Evolutionary conservation across 1,284 basidiomycete species (phyloP).

Genomic region (Ceraceosorus guamensis): DNA sequence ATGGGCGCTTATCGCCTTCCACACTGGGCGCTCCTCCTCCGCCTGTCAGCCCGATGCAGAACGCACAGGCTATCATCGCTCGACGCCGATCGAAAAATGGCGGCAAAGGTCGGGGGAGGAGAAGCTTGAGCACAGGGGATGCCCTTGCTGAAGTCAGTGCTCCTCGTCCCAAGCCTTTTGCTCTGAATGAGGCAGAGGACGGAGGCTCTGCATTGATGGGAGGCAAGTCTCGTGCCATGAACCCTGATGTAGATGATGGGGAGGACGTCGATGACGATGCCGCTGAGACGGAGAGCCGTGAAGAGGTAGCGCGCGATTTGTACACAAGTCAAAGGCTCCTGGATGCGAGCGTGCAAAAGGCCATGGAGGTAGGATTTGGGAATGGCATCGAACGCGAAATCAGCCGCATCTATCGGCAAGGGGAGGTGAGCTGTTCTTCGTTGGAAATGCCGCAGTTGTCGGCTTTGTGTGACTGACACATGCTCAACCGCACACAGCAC

Average conservation of each 20-base stretch:
- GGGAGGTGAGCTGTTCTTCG: constrained; percentile 12
- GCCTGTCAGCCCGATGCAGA: constrained; percentile 29
- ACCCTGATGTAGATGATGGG: constrained; percentile 4
- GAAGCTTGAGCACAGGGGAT: constrained; percentile 35
- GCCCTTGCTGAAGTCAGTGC: constrained; percentile 3
- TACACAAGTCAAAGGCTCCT: constrained; percentile 29
- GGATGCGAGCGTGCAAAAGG: constrained; percentile 29
- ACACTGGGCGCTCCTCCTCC: constrained; percentile 7
- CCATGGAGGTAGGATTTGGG: constrained; percentile 32
- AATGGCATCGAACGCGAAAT: constrained; percentile 33
- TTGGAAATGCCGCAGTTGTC: not conserved
- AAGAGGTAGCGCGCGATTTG: constrained; percentile 15
- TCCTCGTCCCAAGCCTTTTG: no score
- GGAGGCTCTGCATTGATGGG: no score
- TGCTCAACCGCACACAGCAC: constrained; percentile 41
- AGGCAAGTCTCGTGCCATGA: no score
- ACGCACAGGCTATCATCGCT: constrained; percentile 39
- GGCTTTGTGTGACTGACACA: not conserved
- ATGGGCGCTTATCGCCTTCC: constrained; percentile 4
- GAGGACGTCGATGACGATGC: constrained; percentile 17
- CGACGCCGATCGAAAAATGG: constrained; percentile 34
- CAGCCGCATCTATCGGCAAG: constrained; percentile 34
- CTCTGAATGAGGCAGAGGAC: not conserved
- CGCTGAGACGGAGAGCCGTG: constrained; percentile 8
- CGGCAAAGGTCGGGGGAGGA: constrained; percentile 11